phyloP scores from a whole-genome alignment of 1,284 basidiomycete species.

The Ceratobasidium sp. region DNA sequence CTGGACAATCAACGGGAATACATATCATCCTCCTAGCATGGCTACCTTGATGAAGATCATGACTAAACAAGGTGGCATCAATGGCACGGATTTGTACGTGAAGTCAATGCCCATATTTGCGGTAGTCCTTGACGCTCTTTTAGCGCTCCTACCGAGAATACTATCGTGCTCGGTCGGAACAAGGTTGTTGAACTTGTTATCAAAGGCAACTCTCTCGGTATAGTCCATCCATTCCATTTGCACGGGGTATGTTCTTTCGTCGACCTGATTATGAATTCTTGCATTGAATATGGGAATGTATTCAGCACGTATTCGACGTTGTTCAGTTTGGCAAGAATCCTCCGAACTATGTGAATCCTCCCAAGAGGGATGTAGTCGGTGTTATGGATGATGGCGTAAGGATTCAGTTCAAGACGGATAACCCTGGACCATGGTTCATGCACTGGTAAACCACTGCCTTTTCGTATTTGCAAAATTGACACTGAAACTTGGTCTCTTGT shows the following conservation, averaged over 20 bases:
- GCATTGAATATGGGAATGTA: background rate
- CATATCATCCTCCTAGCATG: conserved; percentile 5
- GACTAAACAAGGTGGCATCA: background rate
- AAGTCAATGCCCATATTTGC: too few species aligned
- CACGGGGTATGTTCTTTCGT: conserved; percentile 48
- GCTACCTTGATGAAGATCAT: conserved; percentile 31
- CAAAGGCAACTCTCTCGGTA: background rate
- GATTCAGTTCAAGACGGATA: conserved; percentile 52
- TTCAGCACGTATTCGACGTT: conserved; percentile 51
- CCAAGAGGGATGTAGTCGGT: conserved; percentile 49
- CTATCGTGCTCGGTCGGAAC: conserved; percentile 17
- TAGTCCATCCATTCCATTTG: conserved; percentile 49
- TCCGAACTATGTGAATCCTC: conserved; percentile 55
- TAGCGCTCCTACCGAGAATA: conserved; percentile 8
- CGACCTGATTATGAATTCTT: too few species aligned
- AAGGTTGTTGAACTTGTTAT: conserved; percentile 22
- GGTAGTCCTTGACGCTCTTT: background rate
- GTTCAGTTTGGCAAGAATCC: conserved; percentile 48
- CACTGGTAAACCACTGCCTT: conserved; percentile 52
- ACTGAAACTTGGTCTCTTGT: conserved; percentile 1
- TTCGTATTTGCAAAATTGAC: background rate
- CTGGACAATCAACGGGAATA: conserved; percentile 19
- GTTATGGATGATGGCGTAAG: conserved; percentile 48
- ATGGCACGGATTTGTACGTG: conserved; percentile 18
- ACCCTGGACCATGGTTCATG: conserved; percentile 55